These are phyloP conservation scores for Vickermania ingenoplastis DNA, from an alignment of 208 protist species.

Conservation along the genomic window DNA sequence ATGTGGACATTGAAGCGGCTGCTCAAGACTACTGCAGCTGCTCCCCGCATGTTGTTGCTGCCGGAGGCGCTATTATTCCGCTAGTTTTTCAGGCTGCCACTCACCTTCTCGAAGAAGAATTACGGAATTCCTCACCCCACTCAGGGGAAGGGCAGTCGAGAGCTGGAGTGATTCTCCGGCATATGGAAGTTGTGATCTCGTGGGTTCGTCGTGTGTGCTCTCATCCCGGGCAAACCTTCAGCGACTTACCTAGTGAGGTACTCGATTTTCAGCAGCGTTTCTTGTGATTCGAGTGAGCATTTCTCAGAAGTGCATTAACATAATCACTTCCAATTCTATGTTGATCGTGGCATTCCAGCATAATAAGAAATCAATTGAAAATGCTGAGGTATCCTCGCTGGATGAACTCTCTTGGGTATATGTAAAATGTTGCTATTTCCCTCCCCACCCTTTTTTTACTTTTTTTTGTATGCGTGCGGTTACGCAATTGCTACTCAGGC, in stretches of 20 bases:
- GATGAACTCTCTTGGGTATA: no score
- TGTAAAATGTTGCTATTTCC: not conserved
- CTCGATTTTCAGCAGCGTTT: not conserved
- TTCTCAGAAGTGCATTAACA: not conserved
- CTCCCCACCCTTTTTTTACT: slow-evolving; percentile 1
- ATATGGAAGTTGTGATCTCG: not conserved
- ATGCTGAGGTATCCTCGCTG: no score
- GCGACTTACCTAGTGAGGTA: not conserved
- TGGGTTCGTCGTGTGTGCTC: not conserved
- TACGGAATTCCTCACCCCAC: no score
- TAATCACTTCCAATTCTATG: no score
- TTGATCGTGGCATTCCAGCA: no score
- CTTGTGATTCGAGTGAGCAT: not conserved
- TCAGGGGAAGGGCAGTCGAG: no score
- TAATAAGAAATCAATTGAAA: no score
- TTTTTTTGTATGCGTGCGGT: slow-evolving; percentile 1
- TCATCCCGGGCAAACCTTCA: not conserved
- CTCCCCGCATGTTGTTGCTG: slow-evolving; percentile 14
- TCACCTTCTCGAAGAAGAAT: slow-evolving; percentile 13
- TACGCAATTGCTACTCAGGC: no score
- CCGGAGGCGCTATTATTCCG: slow-evolving; percentile 22
- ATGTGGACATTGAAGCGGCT: slow-evolving; percentile 11
- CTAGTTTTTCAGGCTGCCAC: slow-evolving; percentile 18
- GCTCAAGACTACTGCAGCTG: slow-evolving; percentile 19
- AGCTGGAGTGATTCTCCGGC: no score